Evolutionary conservation across 2,329 filamentous ascomycete species (phyloP).

Genomic region (Epichloe amarillans): DNA sequence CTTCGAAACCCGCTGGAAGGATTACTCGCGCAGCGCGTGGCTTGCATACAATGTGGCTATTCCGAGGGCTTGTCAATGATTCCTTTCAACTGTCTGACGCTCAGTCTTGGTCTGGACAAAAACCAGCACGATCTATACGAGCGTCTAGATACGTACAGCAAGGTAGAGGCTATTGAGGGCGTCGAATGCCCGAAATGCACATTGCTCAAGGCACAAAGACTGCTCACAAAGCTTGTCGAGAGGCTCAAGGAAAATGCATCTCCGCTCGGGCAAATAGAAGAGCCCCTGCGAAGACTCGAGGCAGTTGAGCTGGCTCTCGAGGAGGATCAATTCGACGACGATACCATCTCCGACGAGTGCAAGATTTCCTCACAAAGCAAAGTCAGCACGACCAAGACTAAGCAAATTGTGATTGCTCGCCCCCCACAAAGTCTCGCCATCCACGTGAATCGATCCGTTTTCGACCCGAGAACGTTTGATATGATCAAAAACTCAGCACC

Average conservation of each 20-base stretch:
- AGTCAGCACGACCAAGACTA: constrained; percentile 70
- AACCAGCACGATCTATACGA: constrained; percentile 58
- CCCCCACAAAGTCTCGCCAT: constrained; percentile 73
- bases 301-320: constrained; percentile 60
- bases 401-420: constrained; percentile 77
- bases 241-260: constrained; percentile 20
- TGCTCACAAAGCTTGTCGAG: constrained; percentile 34
- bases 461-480: constrained; percentile 68
- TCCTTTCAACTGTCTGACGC: constrained; percentile 85
- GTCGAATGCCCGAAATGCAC: constrained; percentile 92
- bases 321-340: constrained; percentile 66
- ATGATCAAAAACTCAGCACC: constrained; percentile 73
- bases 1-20: constrained; percentile 74
- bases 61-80: constrained; percentile 82
- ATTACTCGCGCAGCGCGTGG: constrained; percentile 73
- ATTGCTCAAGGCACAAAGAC: constrained; percentile 42
- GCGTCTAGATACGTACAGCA: constrained; percentile 72
- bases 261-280: constrained; percentile 36
- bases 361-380: constrained; percentile 54
- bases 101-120: constrained; percentile 57
- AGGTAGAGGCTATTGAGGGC: constrained; percentile 72
- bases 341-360: constrained; percentile 48
- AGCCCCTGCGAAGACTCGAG: constrained; percentile 42
- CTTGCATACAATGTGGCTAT: constrained; percentile 73
- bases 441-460: constrained; percentile 85